A percentile compares a stretch with the other conserved stretches of the same genome.
These are phyloP conservation scores for Trichoderma polysporum DNA, from an alignment of 2,329 filamentous ascomycete genomes.

Conservation along the genomic window DNA sequence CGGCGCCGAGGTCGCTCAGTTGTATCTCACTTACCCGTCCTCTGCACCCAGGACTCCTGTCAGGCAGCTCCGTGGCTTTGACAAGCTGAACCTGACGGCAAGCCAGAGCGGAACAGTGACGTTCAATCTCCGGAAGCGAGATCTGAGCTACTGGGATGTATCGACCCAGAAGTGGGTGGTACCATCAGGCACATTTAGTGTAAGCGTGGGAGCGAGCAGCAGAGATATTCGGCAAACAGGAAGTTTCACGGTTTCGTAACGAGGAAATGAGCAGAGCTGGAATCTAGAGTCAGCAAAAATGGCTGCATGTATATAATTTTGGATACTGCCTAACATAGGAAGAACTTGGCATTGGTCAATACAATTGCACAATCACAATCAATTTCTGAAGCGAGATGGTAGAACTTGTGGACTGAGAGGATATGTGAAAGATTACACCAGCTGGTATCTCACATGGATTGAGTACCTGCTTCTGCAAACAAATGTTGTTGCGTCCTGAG, in stretches of 20 bases:
- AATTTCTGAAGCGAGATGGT: background rate
- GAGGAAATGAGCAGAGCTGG: background rate
- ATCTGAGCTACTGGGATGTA: conserved; percentile 66
- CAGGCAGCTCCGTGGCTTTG: conserved; percentile 61
- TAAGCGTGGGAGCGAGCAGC: conserved; percentile 48
- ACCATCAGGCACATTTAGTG: conserved; percentile 44
- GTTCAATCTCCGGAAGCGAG: conserved; percentile 58
- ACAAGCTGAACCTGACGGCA: conserved; percentile 57
- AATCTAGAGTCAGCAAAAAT: background rate
- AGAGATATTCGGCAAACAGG: conserved; percentile 45
- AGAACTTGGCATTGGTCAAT: background rate
- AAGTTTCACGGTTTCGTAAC: background rate
- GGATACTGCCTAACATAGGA: no score
- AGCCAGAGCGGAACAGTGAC: conserved; percentile 55
- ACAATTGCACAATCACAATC: background rate
- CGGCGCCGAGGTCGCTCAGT: conserved; percentile 54
- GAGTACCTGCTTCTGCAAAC: no score
- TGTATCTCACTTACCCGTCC: conserved; percentile 54
- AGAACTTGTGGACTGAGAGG: no score
- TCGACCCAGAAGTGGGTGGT: conserved; percentile 57
- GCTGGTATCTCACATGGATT: no score
- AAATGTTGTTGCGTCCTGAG: background rate
- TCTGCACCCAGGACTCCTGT: conserved; percentile 37
- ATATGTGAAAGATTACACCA: background rate
- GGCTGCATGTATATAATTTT: no score